Evolutionary conservation across 345 rosid species (phyloP).

Genomic region (Barbarea vulgaris): DNA sequence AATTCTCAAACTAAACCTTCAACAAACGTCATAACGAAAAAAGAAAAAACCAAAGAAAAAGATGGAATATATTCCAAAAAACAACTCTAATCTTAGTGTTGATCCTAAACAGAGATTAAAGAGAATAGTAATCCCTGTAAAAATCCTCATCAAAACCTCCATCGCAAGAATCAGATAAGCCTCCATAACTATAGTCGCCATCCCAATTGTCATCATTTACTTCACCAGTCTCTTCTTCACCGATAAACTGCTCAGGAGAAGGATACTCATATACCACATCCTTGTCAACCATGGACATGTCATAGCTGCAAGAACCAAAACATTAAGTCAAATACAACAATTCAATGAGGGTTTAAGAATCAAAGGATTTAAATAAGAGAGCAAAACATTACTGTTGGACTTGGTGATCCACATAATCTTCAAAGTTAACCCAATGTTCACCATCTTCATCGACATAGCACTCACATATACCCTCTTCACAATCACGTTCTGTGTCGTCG

Average conservation of each 20-base stretch:
- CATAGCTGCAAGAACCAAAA: not conserved
- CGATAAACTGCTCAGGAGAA: not conserved
- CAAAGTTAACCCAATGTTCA: not conserved
- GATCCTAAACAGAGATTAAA: not conserved
- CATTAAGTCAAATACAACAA: not conserved
- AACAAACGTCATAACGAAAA: not conserved
- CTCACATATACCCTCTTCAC: not conserved
- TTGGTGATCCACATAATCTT: constrained; percentile 16
- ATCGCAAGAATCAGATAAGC: not conserved
- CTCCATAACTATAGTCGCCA: not conserved
- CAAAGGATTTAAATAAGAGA: not conserved
- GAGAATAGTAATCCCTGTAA: constrained; percentile 6
- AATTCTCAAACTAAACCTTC: too few relatives aligned
- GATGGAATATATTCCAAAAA: not conserved
- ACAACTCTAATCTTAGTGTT: not conserved
- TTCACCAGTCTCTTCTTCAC: not conserved
- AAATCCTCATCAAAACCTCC: not conserved
- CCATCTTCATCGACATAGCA: not conserved
- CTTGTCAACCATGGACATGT: not conserved
- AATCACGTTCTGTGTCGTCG: not conserved
- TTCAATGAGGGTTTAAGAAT: not conserved
- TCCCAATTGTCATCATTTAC: not conserved
- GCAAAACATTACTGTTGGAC: not conserved
- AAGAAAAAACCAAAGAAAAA: not conserved
- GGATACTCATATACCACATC: not conserved